These are phyloP conservation scores for Pythium chondricola DNA, from an alignment of 352 stramenopile genomes.

Conservation along the genomic window DNA sequence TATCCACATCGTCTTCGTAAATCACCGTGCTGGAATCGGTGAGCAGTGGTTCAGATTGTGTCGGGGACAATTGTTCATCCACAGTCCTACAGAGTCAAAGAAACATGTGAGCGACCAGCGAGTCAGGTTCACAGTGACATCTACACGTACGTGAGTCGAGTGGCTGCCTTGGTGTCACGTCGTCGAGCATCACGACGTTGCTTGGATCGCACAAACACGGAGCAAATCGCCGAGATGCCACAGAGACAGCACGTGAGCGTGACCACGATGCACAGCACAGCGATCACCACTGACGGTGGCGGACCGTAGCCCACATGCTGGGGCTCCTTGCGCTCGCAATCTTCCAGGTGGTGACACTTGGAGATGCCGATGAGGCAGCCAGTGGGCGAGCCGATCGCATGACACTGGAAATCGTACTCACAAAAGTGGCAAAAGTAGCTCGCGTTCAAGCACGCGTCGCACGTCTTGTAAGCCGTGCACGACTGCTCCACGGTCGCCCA, in stretches of 20 bases:
- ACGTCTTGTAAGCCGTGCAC: constrained; percentile 56
- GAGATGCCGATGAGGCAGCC: constrained; percentile 69
- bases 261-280: constrained; percentile 74
- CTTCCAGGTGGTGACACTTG: constrained; percentile 76
- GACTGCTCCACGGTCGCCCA: constrained; percentile 25
- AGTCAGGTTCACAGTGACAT: no score
- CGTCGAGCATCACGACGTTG: constrained; percentile 11
- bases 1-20: constrained; percentile 60
- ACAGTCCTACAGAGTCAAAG: constrained; percentile 13
- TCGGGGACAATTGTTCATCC: constrained; percentile 27
- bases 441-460: constrained; percentile 67
- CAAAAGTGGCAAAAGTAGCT: constrained; percentile 82
- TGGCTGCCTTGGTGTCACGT: neutral
- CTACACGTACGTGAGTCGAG: constrained; percentile 10
- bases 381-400: constrained; percentile 58
- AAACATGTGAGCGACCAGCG: neutral
- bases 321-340: constrained; percentile 67
- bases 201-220: constrained; percentile 42
- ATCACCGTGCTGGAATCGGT: constrained; percentile 21
- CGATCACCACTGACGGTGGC: constrained; percentile 74
- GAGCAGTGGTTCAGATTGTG: constrained; percentile 51
- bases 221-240: constrained; percentile 70
- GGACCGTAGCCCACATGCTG: constrained; percentile 80
- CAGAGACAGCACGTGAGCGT: constrained; percentile 80
- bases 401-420: constrained; percentile 78